Percentiles rank a stretch among this genome's conserved stretches.
These are phyloP conservation scores for Trichoderma erinaceum DNA, from an alignment of 495 filamentous ascomycete genomes.

Conservation along the genomic window DNA sequence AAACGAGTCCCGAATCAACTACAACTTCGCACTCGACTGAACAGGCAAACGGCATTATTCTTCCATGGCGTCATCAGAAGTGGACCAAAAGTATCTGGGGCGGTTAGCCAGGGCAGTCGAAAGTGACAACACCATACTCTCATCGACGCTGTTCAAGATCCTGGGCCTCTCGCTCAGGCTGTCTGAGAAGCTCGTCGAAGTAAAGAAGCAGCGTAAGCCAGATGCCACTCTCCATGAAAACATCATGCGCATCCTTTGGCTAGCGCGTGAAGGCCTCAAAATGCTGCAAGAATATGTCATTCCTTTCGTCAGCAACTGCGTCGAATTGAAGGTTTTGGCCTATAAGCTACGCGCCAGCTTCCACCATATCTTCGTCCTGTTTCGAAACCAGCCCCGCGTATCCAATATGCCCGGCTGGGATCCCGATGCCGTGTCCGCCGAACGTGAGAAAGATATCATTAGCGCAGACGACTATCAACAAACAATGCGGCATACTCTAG, in stretches of 20 bases:
- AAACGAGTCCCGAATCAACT: too few relatives aligned
- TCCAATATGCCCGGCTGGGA: constrained; percentile 33
- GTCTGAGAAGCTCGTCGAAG: constrained; percentile 73
- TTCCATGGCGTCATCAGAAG: constrained; percentile 86
- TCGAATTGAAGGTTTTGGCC: constrained; percentile 78
- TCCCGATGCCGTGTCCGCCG: constrained; percentile 26
- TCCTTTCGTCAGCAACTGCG: constrained; percentile 62
- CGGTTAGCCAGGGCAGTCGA: constrained; percentile 71
- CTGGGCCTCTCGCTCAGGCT: constrained; percentile 87
- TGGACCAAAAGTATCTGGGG: constrained; percentile 94
- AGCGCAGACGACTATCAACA: constrained; percentile 35
- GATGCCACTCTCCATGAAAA: constrained; percentile 77
- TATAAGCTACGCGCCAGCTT: constrained; percentile 91
- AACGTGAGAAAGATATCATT: constrained; percentile 18
- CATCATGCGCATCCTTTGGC: constrained; percentile 92
- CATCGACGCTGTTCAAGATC: constrained; percentile 78
- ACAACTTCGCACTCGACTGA: too few relatives aligned
- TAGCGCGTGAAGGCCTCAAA: constrained; percentile 82
- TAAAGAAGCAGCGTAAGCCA: constrained; percentile 74
- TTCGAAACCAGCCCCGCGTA: constrained; percentile 65
- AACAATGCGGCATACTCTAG: constrained; percentile 30
- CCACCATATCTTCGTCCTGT: constrained; percentile 94
- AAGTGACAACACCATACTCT: constrained; percentile 66
- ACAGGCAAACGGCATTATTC: neutral
- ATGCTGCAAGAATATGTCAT: constrained; percentile 83